Conservation (phyloP, 306 rosid species). For the Coriaria nepalensis region DNA sequence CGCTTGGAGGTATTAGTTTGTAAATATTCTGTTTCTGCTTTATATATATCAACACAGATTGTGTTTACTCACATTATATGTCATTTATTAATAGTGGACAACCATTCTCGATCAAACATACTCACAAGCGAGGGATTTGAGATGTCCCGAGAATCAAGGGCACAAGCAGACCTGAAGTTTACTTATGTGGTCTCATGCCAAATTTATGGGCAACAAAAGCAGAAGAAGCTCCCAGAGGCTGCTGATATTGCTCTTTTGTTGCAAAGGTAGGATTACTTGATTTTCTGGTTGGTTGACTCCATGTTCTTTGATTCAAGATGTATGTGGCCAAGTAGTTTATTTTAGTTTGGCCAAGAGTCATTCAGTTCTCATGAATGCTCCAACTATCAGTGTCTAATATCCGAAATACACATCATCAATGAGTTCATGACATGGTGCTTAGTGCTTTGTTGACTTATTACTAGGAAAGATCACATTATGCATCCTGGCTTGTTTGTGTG, state of each 20-base stretch:
- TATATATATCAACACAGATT: slow-evolving; percentile 6
- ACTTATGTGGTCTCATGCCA: slow-evolving; percentile 98
- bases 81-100: slow-evolving; percentile 28
- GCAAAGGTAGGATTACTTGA: slow-evolving; percentile 46
- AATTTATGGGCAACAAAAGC: slow-evolving; percentile 97
- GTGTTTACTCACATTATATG: slow-evolving; percentile 3
- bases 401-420: too few species aligned
- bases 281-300: not conserved
- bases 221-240: slow-evolving; percentile 61
- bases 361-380: too few species aligned
- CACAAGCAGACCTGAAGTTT: slow-evolving; percentile 91
- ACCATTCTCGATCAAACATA: slow-evolving; percentile 39
- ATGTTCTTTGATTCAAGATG: not conserved
- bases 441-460: too few species aligned
- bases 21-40: slow-evolving; percentile 6
- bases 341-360: too few species aligned
- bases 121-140: slow-evolving; percentile 66
- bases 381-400: too few species aligned
- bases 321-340: not conserved
- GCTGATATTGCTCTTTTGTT: slow-evolving; percentile 83
- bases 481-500: too few species aligned
- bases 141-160: slow-evolving; percentile 70
- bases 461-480: too few species aligned
- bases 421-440: too few species aligned
- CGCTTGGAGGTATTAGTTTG: slow-evolving; percentile 55